These are phyloP conservation scores for Rutstroemia sp. DNA, from an alignment of 2,329 filamentous ascomycete species.

Conservation along the genomic window DNA sequence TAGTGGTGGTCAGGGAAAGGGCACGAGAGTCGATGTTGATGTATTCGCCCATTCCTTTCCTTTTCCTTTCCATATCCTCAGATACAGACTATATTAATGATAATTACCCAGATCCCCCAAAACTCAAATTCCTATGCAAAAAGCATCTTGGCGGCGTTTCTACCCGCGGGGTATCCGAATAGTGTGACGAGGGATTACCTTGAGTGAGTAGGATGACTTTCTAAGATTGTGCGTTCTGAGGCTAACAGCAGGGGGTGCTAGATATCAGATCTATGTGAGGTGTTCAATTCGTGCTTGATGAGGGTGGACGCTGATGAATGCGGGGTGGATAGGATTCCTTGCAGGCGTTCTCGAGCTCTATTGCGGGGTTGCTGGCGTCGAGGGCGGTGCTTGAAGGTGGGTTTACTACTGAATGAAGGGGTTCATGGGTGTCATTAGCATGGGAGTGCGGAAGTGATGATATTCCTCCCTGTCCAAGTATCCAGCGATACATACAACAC, in stretches of 20 bases:
- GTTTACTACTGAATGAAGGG: too few relatives aligned
- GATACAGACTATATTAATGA: not conserved
- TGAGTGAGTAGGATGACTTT: conserved; percentile 39
- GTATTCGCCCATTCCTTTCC: conserved; percentile 10
- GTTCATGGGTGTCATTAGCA: too few relatives aligned
- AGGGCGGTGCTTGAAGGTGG: conserved; percentile 59
- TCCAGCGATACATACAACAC: too few relatives aligned
- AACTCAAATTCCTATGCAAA: conserved; percentile 21
- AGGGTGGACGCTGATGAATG: not conserved
- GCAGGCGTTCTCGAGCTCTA: conserved; percentile 58
- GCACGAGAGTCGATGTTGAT: conserved; percentile 15
- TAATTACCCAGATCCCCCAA: conserved; percentile 16
- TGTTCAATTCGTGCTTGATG: not conserved
- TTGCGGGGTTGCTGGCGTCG: conserved; percentile 56
- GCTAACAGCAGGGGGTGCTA: conserved; percentile 26
- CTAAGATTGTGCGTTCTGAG: not conserved
- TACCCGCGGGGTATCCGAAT: conserved; percentile 61
- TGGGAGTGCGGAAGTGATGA: too few relatives aligned
- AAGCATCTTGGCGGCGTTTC: conserved; percentile 49
- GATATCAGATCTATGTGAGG: conserved; percentile 61
- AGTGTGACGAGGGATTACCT: conserved; percentile 66
- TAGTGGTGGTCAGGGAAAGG: not conserved
- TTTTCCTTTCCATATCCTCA: not conserved
- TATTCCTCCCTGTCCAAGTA: not conserved
- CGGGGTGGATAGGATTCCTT: conserved; percentile 43